Base-by-base conservation (phyloP, 306 rosid genomes). In the Citrullus colocynthis region DNA sequence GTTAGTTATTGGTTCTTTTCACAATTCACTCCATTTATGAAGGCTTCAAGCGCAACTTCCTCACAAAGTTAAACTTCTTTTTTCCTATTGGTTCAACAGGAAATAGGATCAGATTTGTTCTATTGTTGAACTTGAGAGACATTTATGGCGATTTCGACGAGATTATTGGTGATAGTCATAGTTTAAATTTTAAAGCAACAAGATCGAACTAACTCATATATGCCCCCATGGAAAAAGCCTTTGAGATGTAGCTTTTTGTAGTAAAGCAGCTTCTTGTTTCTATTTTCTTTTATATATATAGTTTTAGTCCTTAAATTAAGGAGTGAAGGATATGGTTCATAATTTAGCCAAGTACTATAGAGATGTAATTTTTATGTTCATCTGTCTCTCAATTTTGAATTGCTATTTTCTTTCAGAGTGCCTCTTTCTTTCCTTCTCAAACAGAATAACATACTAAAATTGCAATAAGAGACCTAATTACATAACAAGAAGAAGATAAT, bases 1-100 rank as follows among this genome's bases (percentile, higher is more conserved):
- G 97, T 95, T 69, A 3, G 76, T 71, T 6, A 45, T 44, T 45
- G 70, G 93, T 79, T 37, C 15, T 73, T 39, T 66, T 28, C 42
- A 36, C 42, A 48, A 64, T 65, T 11, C 51, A 15, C 74, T 59
- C 12, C 39, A 20, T 14, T 37, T 37, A 21, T 45, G 70, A 62
- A 32, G n/a, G 45, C 45, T 32, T 10, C 44, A 63, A 63, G 5
- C 70, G 18, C 4, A 18, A 37, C 72, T 37, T 37, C 13, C 34
- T 67, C 11, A 67, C 73, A 18, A 36, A 65, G 28, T 18, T 37
- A 5, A 34, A 42, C 74, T 37, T 65, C 36, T 67, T 42, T 67
- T 37, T 39, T 24, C 72, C 16, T 1, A 39, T 37, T 41, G 16
- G 16, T 41, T 69, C 3, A 18, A 44, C 75, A 69, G 75, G 75